Base-by-base conservation (phyloP, 2,329 filamentous ascomycete genomes). In the Fusarium sp. region DNA sequence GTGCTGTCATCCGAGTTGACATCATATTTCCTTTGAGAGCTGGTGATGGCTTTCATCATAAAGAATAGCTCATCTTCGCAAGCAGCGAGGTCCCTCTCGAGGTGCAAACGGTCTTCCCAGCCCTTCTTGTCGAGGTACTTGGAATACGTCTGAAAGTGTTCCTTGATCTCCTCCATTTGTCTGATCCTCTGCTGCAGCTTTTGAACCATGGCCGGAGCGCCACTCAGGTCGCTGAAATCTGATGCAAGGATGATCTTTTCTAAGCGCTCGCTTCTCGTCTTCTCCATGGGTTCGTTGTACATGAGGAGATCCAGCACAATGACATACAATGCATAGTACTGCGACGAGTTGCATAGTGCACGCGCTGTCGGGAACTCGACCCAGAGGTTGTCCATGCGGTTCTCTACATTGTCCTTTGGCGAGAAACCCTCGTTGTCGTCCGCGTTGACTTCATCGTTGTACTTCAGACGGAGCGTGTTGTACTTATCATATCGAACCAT, bases 201-300 rank as follows among this genome's bases (percentile, higher is more conserved):
- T 79, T 93, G 92, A 33, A 99, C 95, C 91, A 98, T 96, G 80
- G 96, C 94, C 0, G 96, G 96, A 5, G 96, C 94, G 59, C 96
- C 97, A 66, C 94, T 92, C 49, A 99, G 87, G 80, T 99, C 96
- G 81, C 96, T 99, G 80, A 99, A 99, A 83, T 99, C 96, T 0
- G 96, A 98, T 2, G 96, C 96, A 57, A 99, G 90, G 91, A 99
- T 98, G 77, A 99, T 99, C 87, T 98, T 98, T 82, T 99, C 96
- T 17, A 99, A 86, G 38, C 94, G 91, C 84, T 99, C 97, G 78
- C 89, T 98, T 67, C 97, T 91, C n/a, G 96, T 97, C 88, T 99
- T 99, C 83, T 99, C 96, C 55, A 97, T 85, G 3, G 96, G 96
- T 81, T 99, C 96, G 79, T 91, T 98, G 84, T 98, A 99, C 81